phyloP scores from a whole-genome alignment of 805 yeast genomes.

The Peterozyma toletana region DNA sequence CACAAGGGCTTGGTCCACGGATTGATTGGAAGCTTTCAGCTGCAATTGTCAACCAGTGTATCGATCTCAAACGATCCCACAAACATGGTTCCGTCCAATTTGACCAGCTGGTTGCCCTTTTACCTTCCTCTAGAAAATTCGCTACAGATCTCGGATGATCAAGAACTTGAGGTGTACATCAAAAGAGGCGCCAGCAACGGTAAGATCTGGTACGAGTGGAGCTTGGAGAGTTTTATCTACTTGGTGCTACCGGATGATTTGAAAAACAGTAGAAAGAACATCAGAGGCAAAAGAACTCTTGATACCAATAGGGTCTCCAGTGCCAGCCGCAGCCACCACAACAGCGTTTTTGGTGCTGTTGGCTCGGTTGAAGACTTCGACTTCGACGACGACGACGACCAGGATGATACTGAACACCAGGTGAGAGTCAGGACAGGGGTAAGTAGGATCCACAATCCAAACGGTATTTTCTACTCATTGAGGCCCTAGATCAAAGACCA shows the following conservation, averaged over 20 bases:
- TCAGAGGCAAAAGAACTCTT: not conserved
- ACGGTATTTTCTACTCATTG: constrained; percentile 24
- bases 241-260: constrained; percentile 14
- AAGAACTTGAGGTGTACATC: constrained; percentile 44
- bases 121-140: constrained; percentile 57
- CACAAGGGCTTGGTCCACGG: constrained; percentile 61
- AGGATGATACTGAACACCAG: constrained; percentile 29
- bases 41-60: constrained; percentile 57
- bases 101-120: constrained; percentile 65
- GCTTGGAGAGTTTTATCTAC: constrained; percentile 43
- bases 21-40: constrained; percentile 66
- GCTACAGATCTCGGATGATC: constrained; percentile 41
- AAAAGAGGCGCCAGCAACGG: constrained; percentile 34
- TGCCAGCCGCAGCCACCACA: constrained; percentile 10
- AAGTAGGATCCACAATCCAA: constrained; percentile 30
- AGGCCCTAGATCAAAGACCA: constrained; percentile 8
- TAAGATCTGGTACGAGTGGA: constrained; percentile 66
- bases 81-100: constrained; percentile 27
- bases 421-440: constrained; percentile 34
- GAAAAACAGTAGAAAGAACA: not conserved
- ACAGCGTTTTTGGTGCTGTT: constrained; percentile 9
- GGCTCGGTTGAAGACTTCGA: not conserved
- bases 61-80: constrained; percentile 43
- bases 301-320: constrained; percentile 14
- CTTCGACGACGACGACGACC: constrained; percentile 16